Evolutionary conservation across 371 early-diverging fungal species (phyloP).

Genomic region (Cokeromyces recurvatus): DNA sequence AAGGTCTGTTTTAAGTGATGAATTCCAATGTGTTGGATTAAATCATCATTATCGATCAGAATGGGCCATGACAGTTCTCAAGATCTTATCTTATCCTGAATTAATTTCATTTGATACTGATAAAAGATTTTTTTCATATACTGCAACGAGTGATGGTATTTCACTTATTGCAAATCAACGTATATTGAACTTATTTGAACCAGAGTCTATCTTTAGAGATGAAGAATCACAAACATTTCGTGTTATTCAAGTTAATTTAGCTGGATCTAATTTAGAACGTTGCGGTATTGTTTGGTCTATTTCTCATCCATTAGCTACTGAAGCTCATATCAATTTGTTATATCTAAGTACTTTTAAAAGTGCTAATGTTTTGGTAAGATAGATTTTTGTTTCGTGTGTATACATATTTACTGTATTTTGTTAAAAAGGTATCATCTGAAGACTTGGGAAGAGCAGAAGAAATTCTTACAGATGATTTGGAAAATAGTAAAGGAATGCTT

Average conservation of each 20-base stretch:
- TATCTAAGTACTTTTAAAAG: constrained; percentile 69
- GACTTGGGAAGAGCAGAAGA: constrained; percentile 36
- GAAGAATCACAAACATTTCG: constrained; percentile 53
- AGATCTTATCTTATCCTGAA: constrained; percentile 64
- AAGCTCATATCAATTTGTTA: constrained; percentile 60
- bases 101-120: constrained; percentile 5
- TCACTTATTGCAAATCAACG: constrained; percentile 63
- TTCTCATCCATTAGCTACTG: constrained; percentile 60
- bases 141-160: constrained; percentile 67
- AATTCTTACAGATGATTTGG: constrained; percentile 27
- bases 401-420: neutral
- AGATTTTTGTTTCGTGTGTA: neutral
- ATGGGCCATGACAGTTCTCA: constrained; percentile 62
- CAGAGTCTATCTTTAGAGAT: constrained; percentile 55
- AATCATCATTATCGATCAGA: constrained; percentile 44
- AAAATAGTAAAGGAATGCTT: constrained; percentile 29
- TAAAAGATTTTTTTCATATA: constrained; percentile 66
- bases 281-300: constrained; percentile 75
- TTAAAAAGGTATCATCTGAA: constrained; percentile 26
- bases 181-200: constrained; percentile 57
- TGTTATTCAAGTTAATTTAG: constrained; percentile 70
- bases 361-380: constrained; percentile 67
- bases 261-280: constrained; percentile 56
- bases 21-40: constrained; percentile 61
- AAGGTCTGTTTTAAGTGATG: constrained; percentile 43